These are phyloP conservation scores for Phytophthora quininea DNA, from an alignment of 352 stramenopile genomes.

Conservation along the genomic window DNA sequence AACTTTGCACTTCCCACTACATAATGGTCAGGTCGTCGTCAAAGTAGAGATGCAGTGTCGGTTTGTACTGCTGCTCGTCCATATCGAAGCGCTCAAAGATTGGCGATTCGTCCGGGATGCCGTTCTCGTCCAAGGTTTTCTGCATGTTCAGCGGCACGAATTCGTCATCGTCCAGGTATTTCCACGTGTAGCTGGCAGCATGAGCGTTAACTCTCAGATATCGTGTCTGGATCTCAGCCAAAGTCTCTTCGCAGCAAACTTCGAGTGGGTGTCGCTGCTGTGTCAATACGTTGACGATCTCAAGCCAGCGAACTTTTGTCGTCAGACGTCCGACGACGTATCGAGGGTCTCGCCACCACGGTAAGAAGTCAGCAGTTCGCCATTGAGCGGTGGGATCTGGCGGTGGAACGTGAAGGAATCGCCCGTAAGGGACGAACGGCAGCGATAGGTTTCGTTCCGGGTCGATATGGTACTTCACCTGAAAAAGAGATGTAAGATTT, in stretches of 20 bases:
- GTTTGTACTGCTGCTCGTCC: conserved; percentile 88
- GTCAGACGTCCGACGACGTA: conserved; percentile 82
- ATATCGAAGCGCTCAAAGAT: conserved; percentile 88
- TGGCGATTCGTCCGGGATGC: conserved; percentile 81
- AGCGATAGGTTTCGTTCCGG: conserved; percentile 72
- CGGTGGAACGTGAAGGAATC: conserved; percentile 89
- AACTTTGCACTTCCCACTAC: conserved; percentile 32
- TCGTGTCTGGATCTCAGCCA: conserved; percentile 87
- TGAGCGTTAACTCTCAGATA: conserved; percentile 90
- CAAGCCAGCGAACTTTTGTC: conserved; percentile 69
- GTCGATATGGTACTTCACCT: conserved; percentile 87
- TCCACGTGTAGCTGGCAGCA: conserved; percentile 94
- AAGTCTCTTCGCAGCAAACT: conserved; percentile 89
- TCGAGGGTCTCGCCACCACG: conserved; percentile 90
- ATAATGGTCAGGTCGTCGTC: conserved; percentile 92
- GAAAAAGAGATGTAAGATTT: background rate
- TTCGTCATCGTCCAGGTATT: conserved; percentile 81
- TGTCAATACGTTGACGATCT: conserved; percentile 92
- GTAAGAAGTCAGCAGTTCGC: conserved; percentile 71
- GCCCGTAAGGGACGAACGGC: conserved; percentile 84
- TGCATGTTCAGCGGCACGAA: conserved; percentile 92
- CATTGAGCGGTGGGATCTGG: conserved; percentile 77
- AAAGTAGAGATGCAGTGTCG: conserved; percentile 92
- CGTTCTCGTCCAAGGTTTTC: conserved; percentile 88
- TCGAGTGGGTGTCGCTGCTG: conserved; percentile 84